Evolutionary conservation across 2,329 filamentous ascomycete genomes (phyloP).

Genomic region (Colletotrichum sp.): DNA sequence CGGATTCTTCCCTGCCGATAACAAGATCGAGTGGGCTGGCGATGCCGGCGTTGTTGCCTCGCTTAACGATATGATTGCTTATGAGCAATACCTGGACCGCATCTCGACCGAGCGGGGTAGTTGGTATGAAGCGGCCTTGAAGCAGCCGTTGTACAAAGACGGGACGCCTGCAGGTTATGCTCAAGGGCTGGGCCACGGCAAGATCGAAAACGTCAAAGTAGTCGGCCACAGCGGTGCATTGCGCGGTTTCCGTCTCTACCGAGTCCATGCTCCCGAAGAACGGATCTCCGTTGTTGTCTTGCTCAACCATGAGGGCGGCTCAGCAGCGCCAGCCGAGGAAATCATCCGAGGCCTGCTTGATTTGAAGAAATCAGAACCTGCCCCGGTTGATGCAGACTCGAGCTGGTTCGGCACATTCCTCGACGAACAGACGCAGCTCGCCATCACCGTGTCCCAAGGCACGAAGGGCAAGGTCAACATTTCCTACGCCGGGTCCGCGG

Average conservation of each 20-base stretch:
- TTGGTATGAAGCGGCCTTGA: conserved; percentile 33
- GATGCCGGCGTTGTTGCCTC: conserved; percentile 49
- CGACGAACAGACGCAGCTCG: conserved; percentile 39
- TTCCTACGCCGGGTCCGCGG: conserved; percentile 30
- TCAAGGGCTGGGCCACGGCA: conserved; percentile 35
- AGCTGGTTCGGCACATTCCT: conserved; percentile 41
- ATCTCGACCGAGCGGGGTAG: conserved; percentile 33
- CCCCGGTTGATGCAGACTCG: conserved; percentile 7
- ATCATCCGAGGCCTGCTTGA: conserved; percentile 35
- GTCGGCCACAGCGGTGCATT: conserved; percentile 47
- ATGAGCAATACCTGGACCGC: conserved; percentile 43
- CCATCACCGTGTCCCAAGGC: conserved; percentile 31
- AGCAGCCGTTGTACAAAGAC: conserved; percentile 27
- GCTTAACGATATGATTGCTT: conserved; percentile 50
- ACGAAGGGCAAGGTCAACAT: conserved; percentile 30
- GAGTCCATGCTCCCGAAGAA: conserved; percentile 37
- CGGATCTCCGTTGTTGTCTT: conserved; percentile 42
- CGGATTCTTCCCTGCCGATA: conserved; percentile 40
- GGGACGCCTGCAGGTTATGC: conserved; percentile 39
- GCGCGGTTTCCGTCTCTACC: conserved; percentile 41
- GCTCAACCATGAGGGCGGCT: conserved; percentile 42
- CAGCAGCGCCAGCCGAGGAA: conserved; percentile 28
- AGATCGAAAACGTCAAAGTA: conserved; percentile 28
- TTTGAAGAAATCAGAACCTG: conserved; percentile 23
- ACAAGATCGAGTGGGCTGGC: conserved; percentile 50